Evolutionary conservation across 306 rosid species (phyloP).

Genomic region (Fragaria vesca): DNA sequence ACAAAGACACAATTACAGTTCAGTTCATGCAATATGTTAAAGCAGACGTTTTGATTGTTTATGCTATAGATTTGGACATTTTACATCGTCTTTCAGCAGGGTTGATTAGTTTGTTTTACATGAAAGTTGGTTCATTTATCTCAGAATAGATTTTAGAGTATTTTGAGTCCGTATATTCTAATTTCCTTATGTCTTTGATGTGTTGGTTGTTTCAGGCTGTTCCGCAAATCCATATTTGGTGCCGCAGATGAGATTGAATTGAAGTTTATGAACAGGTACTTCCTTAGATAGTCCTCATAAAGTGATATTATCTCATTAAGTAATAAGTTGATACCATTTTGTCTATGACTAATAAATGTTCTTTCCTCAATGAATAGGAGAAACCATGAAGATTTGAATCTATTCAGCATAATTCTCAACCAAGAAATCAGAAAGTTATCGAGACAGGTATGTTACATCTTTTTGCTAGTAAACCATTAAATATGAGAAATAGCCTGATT

Average conservation of each 20-base stretch:
- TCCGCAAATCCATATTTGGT: conserved; percentile 90
- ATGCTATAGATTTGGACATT: not conserved
- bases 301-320: not conserved
- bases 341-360: not conserved
- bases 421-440: conserved; percentile 90
- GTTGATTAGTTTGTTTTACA: not conserved
- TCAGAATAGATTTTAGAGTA: no score
- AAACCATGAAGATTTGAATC: conserved; percentile 82
- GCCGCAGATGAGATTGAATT: conserved; percentile 89
- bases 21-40: not conserved
- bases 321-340: not conserved
- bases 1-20: not conserved
- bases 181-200: conserved; percentile 14
- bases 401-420: conserved; percentile 67
- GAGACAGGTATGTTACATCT: conserved; percentile 64
- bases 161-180: not conserved
- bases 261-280: conserved; percentile 95
- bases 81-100: not conserved
- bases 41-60: not conserved
- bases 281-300: not conserved
- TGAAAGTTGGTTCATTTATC: not conserved
- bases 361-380: conserved; percentile 54
- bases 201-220: conserved; percentile 59
- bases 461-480: not conserved
- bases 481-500: not conserved